These are phyloP conservation scores for Cucumis melo DNA, from an alignment of 306 rosid species.

Conservation along the genomic window DNA sequence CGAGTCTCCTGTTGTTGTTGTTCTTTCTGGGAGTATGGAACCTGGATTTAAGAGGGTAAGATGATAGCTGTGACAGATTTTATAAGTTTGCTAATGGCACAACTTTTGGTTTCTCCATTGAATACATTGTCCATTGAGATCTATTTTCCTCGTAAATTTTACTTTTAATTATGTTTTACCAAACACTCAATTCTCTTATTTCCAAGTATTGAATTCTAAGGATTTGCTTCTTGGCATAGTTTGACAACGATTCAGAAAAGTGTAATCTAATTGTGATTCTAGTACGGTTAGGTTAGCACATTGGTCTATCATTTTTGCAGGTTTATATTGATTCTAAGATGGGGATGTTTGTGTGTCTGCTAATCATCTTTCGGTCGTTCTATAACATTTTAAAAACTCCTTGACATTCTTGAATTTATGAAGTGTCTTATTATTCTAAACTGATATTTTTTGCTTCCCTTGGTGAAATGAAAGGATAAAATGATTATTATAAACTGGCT, in stretches of 20 bases:
- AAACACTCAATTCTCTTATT: not conserved
- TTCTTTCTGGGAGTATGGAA: slow-evolving; percentile 90
- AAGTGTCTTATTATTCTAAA: not conserved
- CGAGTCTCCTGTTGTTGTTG: slow-evolving; percentile 88
- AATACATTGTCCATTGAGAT: not conserved
- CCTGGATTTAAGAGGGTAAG: slow-evolving; percentile 62
- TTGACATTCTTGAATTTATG: not conserved
- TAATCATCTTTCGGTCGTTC: not conserved
- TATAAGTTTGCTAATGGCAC: not conserved
- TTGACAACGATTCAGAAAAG: not conserved
- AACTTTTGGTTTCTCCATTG: not conserved
- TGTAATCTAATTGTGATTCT: not conserved
- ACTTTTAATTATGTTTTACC: not conserved
- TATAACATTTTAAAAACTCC: not conserved
- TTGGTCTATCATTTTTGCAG: not conserved
- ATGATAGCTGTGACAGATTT: not conserved
- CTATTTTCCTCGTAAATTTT: not conserved
- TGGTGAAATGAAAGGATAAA: not conserved
- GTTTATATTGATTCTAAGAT: not conserved
- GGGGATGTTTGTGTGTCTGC: not conserved
- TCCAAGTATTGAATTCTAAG: not conserved
- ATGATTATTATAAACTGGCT: not conserved
- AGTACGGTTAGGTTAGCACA: not conserved
- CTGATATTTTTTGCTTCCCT: not conserved
- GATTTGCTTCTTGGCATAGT: not conserved